Percentiles rank a stretch among this genome's conserved stretches.
Evolutionary conservation across 2,329 filamentous ascomycete genomes (phyloP).

Genomic region (Tolypocladium album): DNA sequence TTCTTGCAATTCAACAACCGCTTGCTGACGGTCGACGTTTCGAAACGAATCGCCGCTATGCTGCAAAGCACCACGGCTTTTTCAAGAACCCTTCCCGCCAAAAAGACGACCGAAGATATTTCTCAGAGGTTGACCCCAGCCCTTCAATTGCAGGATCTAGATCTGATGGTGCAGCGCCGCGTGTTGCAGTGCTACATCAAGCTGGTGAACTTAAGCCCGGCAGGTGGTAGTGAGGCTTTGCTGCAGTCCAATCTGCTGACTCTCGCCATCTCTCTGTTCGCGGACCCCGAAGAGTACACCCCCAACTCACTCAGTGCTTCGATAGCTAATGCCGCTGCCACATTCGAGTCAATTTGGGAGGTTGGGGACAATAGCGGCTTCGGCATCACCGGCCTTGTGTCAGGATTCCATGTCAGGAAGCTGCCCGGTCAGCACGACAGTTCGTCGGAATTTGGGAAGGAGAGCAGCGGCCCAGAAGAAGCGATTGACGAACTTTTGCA

Average conservation of each 20-base stretch:
- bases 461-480: constrained; percentile 51
- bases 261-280: constrained; percentile 81
- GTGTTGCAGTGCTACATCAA: constrained; percentile 94
- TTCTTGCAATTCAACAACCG: constrained; percentile 92
- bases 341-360: constrained; percentile 92
- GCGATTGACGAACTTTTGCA: constrained; percentile 50
- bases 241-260: constrained; percentile 87
- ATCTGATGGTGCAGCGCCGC: constrained; percentile 84
- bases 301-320: constrained; percentile 79
- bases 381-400: constrained; percentile 77
- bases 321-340: constrained; percentile 80
- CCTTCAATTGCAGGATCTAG: constrained; percentile 79
- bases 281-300: constrained; percentile 81
- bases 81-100: constrained; percentile 70
- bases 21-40: constrained; percentile 85
- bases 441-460: constrained; percentile 30
- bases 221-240: constrained; percentile 73
- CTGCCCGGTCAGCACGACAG: constrained; percentile 58
- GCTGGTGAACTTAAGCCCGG: constrained; percentile 77
- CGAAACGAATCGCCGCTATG: constrained; percentile 86
- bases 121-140: constrained; percentile 74
- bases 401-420: constrained; percentile 61
- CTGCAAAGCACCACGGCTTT: constrained; percentile 90
- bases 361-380: constrained; percentile 90
- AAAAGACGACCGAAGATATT: constrained; percentile 79